Evolutionary conservation across 176 grass and related monocot species (phyloP).

Genomic region (Pharus latifolius): DNA sequence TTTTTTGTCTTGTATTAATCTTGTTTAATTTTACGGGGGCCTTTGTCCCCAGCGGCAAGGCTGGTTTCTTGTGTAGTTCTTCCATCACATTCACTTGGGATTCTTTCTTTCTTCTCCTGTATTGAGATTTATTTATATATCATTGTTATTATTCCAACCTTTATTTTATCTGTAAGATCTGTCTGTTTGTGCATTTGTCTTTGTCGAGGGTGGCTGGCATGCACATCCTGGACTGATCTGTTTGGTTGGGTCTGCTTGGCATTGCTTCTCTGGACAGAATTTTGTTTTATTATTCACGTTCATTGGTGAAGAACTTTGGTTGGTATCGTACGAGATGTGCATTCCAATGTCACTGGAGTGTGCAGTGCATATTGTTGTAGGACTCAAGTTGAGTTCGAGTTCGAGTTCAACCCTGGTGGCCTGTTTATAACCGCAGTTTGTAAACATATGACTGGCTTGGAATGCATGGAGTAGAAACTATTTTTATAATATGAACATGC

Average conservation of each 20-base stretch:
- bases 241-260: neutral
- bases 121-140: conserved; percentile 39
- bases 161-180: conserved; percentile 4
- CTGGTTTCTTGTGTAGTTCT: neutral
- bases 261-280: neutral
- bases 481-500: too few species aligned
- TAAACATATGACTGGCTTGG: too few species aligned
- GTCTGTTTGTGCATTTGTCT: neutral
- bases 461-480: too few species aligned
- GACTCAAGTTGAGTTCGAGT: too few species aligned
- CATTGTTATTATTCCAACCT: conserved; percentile 23
- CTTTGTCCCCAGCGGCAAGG: neutral
- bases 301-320: neutral
- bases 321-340: neutral
- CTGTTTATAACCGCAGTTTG: too few species aligned
- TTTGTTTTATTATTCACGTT: neutral
- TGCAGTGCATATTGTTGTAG: neutral
- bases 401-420: too few species aligned
- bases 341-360: neutral
- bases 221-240: neutral
- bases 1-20: conserved; percentile 9
- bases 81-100: conserved; percentile 10
- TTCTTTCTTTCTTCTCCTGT: conserved; percentile 1
- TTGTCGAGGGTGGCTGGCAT: neutral
- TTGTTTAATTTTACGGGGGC: conserved; percentile 9